Conservation (phyloP, 2,329 filamentous ascomycete genomes). For the Cytospora schulzeri region DNA sequence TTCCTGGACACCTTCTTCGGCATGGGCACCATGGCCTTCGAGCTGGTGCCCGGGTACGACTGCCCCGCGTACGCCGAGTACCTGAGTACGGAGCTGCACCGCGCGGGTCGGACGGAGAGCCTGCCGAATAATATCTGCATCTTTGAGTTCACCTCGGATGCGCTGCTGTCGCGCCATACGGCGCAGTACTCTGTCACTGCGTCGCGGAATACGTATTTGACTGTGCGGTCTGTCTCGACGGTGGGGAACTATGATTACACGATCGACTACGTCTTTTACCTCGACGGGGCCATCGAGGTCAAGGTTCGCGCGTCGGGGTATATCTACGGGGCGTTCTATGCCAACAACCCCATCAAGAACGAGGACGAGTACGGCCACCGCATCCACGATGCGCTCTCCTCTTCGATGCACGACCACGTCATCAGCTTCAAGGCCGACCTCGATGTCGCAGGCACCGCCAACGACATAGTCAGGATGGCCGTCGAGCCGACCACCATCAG, state of each 20-base stretch:
- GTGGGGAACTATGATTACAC: constrained; percentile 48
- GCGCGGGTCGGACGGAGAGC: constrained; percentile 35
- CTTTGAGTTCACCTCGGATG: constrained; percentile 42
- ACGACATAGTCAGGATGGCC: constrained; percentile 39
- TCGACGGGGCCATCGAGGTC: constrained; percentile 43
- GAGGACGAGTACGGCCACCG: constrained; percentile 40
- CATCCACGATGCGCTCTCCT: constrained; percentile 38
- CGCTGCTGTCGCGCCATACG: constrained; percentile 40
- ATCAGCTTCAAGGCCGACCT: constrained; percentile 46
- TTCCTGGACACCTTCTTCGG: constrained; percentile 46
- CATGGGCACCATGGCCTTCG: constrained; percentile 40
- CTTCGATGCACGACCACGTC: constrained; percentile 43
- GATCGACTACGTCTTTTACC: constrained; percentile 39
- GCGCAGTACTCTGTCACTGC: constrained; percentile 35
- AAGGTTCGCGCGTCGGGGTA: constrained; percentile 43
- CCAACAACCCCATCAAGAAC: constrained; percentile 32
- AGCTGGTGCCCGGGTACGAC: constrained; percentile 46
- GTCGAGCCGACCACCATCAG: constrained; percentile 36
- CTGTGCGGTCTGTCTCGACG: constrained; percentile 42
- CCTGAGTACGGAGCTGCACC: constrained; percentile 41
- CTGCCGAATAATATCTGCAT: constrained; percentile 42
- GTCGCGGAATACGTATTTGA: constrained; percentile 38
- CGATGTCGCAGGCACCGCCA: constrained; percentile 38
- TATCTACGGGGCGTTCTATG: constrained; percentile 40
- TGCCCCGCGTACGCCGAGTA: constrained; percentile 38